These are phyloP conservation scores for Ulmus americana DNA, from an alignment of 331 rosid species.

Conservation along the genomic window DNA sequence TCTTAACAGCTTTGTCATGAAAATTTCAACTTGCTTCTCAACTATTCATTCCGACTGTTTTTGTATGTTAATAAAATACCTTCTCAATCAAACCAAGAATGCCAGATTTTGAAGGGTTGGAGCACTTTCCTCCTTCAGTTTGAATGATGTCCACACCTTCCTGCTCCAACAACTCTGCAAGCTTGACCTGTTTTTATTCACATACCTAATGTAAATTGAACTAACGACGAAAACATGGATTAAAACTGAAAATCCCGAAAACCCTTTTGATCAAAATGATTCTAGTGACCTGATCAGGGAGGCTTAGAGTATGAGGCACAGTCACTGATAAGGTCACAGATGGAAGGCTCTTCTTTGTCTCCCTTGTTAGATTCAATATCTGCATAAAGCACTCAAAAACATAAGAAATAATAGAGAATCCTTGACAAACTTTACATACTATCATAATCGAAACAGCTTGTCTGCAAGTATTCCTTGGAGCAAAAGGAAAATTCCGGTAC, in stretches of 20 bases:
- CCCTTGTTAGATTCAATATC: slow-evolving; percentile 72
- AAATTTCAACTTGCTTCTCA: background rate
- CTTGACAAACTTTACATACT: no score
- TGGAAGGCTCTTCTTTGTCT: slow-evolving; percentile 71
- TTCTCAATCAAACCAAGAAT: slow-evolving; percentile 88
- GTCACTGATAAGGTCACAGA: slow-evolving; percentile 70
- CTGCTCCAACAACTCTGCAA: slow-evolving; percentile 73
- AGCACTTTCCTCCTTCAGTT: slow-evolving; percentile 91
- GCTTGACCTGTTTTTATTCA: slow-evolving; percentile 59
- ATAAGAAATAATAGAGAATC: background rate
- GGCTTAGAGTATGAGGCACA: slow-evolving; percentile 86
- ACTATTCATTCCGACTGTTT: background rate
- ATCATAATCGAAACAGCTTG: background rate
- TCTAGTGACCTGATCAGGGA: slow-evolving; percentile 75
- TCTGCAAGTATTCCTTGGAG: background rate
- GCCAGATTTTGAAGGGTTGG: slow-evolving; percentile 71
- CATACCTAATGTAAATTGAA: background rate
- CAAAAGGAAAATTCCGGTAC: background rate
- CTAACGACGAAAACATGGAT: background rate
- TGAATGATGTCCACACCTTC: slow-evolving; percentile 86
- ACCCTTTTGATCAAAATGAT: slow-evolving; percentile 9
- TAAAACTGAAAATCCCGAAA: background rate
- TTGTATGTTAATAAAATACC: slow-evolving; percentile 31
- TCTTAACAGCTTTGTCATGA: no score
- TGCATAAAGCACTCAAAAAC: slow-evolving; percentile 18